phyloP scores from a whole-genome alignment of 345 rosid species.

The Eucalyptus melliodora region DNA sequence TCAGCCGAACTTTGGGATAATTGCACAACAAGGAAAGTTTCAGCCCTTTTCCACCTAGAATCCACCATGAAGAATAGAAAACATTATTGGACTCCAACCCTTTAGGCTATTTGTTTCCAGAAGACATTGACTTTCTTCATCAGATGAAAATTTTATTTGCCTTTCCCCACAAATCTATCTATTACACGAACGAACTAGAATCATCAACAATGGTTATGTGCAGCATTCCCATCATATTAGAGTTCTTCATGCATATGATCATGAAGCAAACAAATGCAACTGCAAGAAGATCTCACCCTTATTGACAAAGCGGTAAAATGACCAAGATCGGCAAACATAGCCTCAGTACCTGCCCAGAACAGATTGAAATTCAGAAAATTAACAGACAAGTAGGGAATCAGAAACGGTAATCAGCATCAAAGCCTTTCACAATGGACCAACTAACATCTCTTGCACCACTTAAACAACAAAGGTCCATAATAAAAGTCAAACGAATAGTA shows the following conservation, averaged over 20 bases:
- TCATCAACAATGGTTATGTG: not conserved
- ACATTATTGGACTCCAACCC: not conserved
- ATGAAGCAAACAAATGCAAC: not conserved
- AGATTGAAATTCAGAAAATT: not conserved
- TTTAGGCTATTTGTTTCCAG: not conserved
- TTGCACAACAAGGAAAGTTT: not conserved
- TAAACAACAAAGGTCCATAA: not conserved
- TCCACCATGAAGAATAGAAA: not conserved
- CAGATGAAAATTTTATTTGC: not conserved
- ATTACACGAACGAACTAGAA: not conserved
- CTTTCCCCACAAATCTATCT: not conserved
- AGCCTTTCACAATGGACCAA: not conserved
- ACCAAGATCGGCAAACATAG: constrained; percentile 96
- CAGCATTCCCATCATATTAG: not conserved
- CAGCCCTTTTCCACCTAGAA: not conserved
- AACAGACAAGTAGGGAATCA: not conserved
- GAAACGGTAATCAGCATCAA: constrained; percentile 1
- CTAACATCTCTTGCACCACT: not conserved
- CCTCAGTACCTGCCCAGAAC: constrained; percentile 74
- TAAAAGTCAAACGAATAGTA: not conserved
- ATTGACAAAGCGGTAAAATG: constrained; percentile 84
- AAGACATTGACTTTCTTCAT: not conserved
- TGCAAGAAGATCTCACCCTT: constrained; percentile 29
- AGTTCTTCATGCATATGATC: not conserved
- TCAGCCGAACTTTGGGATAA: not conserved